Base-by-base conservation (phyloP, 1,284 basidiomycete species). In the Ceratobasidium sp. region DNA sequence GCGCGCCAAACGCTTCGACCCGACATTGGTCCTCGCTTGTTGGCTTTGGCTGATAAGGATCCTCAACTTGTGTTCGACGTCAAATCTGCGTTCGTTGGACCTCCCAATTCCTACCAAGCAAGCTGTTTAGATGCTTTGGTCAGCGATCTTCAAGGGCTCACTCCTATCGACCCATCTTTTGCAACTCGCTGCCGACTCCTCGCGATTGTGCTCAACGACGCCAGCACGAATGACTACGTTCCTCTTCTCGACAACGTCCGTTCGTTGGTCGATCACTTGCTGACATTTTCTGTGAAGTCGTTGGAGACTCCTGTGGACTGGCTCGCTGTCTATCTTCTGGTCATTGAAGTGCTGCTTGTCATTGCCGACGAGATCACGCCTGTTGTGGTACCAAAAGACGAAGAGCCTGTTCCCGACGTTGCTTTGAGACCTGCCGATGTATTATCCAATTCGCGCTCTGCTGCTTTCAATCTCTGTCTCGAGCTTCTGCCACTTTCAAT, bases 11-110 rank as follows among this genome's bases (percentile, higher is more conserved):
- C 87, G 41, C 80, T 95, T 52, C 89, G 89, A 77, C 83, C 84
- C 5, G 84, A 84, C n/a, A 85, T 97, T 73, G 87, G 90, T 47
- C 83, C 85, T 32, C 88, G 88, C 47, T 89, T 93, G 0, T 83
- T 99, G 52, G 83, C 85, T 13, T 85, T 99, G 32, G 91, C 97
- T 57, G 96, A 98, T 79, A 88, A 92, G 75, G 92, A 96, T 77
- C 89, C 92, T 8, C 90, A 91, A 6, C 86, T 98, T 54, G 90
- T 98, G 58, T 98, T 98, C 79, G 96, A 98, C 78, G 87, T 98
- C 61, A 90, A 93, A 77, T 86, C 86, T 38, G 91, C 92, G 13
- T 95, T 96, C 81, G 86, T 91, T 67, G 88, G 89, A 30, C 83
- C 87, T 1, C 82, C 84, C 50, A 87, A 86, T 59, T 85, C 84